phyloP scores from a whole-genome alignment of 495 filamentous ascomycete genomes.

The Parathielavia hyrcaniae region DNA sequence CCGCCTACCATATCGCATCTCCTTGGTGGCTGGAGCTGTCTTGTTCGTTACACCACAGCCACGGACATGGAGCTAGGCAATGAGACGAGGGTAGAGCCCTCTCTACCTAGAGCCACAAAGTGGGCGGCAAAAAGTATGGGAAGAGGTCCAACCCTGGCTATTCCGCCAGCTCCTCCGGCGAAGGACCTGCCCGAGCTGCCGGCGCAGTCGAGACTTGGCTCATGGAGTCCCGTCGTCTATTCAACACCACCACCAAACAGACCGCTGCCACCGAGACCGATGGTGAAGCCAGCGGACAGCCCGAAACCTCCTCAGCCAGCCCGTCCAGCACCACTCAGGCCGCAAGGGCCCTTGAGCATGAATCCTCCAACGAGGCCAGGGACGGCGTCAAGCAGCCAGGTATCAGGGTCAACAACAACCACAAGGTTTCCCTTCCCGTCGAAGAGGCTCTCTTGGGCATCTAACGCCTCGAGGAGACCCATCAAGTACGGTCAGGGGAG shows the following conservation, averaged over 20 bases:
- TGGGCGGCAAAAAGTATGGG: no score
- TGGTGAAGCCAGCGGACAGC: slow-evolving; percentile 14
- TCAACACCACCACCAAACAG: slow-evolving; percentile 27
- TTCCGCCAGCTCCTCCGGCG: slow-evolving; percentile 25
- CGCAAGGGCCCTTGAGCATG: slow-evolving; percentile 24
- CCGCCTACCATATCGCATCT: slow-evolving; percentile 15
- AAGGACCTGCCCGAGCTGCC: slow-evolving; percentile 21
- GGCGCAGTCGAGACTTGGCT: slow-evolving; percentile 4
- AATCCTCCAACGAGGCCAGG: slow-evolving; percentile 29
- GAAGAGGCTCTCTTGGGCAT: slow-evolving; percentile 34
- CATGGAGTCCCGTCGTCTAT: slow-evolving; percentile 8
- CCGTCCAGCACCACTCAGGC: slow-evolving; percentile 22
- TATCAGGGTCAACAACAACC: slow-evolving; percentile 5
- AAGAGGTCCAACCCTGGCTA: slow-evolving; percentile 1
- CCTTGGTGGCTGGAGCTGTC: slow-evolving; percentile 19
- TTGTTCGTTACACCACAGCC: slow-evolving; percentile 17
- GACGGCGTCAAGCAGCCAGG: slow-evolving; percentile 22
- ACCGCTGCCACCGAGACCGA: slow-evolving; percentile 28
- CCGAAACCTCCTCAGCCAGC: slow-evolving; percentile 19
- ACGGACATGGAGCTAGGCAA: slow-evolving; percentile 24
- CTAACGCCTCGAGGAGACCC: slow-evolving; percentile 32
- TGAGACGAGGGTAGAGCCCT: slow-evolving; percentile 21
- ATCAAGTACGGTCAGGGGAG: slow-evolving; percentile 46
- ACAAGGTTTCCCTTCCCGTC: slow-evolving; percentile 31
- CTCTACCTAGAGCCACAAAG: not conserved